These are phyloP conservation scores for Epichloe hybrida DNA, from an alignment of 2,329 filamentous ascomycete genomes.

Conservation along the genomic window DNA sequence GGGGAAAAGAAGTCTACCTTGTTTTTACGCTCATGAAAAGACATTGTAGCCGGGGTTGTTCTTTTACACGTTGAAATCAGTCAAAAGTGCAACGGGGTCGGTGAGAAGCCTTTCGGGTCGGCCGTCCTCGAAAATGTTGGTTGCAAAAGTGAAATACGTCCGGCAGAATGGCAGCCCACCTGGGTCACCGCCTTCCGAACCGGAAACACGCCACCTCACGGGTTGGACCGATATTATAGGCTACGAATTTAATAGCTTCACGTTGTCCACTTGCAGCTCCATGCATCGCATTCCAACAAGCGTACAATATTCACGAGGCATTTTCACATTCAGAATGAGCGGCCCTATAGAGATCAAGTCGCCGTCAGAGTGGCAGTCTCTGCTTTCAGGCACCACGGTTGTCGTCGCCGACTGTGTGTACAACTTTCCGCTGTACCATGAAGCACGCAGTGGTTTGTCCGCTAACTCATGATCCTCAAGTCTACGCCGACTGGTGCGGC, in stretches of 20 bases:
- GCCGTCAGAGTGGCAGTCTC: constrained; percentile 53
- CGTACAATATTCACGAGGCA: background rate
- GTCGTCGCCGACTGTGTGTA: constrained; percentile 79
- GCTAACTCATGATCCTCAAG: constrained; percentile 53
- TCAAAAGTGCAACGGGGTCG: background rate
- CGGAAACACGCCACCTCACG: constrained; percentile 2
- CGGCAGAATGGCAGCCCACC: constrained; percentile 13
- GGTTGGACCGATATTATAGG: background rate
- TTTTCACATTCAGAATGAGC: constrained; percentile 24
- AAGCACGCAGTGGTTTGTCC: background rate
- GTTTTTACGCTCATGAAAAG: constrained; percentile 18
- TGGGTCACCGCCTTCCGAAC: constrained; percentile 9
- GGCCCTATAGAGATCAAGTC: constrained; percentile 47
- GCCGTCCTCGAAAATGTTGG: constrained; percentile 10
- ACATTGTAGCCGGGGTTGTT: constrained; percentile 13
- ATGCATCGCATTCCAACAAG: background rate
- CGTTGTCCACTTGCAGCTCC: background rate
- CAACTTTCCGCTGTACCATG: background rate
- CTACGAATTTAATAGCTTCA: background rate
- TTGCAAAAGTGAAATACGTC: constrained; percentile 8
- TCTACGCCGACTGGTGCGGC: constrained; percentile 37
- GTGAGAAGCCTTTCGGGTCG: background rate
- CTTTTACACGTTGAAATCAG: background rate
- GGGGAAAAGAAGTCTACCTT: constrained; percentile 12
- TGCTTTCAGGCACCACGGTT: constrained; percentile 60